These are phyloP conservation scores for Botryotinia calthae DNA, from an alignment of 2,329 filamentous ascomycete genomes.

Conservation along the genomic window DNA sequence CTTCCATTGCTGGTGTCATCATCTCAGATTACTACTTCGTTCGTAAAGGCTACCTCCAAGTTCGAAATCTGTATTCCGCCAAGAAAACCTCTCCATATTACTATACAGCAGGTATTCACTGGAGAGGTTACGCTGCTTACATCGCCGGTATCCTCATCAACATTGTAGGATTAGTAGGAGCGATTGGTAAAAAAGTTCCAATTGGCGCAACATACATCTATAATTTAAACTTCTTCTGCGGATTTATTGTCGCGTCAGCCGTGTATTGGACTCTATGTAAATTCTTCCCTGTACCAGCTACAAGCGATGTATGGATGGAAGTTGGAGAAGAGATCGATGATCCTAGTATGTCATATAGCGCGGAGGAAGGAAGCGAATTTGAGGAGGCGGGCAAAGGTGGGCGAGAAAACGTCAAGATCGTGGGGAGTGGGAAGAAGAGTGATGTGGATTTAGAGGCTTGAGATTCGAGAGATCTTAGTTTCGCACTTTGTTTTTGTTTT, in stretches of 20 bases:
- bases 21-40: slow-evolving; percentile 84
- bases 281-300: slow-evolving; percentile 70
- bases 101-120: slow-evolving; percentile 71
- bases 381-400: background rate
- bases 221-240: slow-evolving; percentile 85
- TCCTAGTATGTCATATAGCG: slow-evolving; percentile 31
- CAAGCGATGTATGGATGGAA: slow-evolving; percentile 75
- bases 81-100: slow-evolving; percentile 68
- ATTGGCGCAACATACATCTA: slow-evolving; percentile 81
- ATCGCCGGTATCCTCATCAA: slow-evolving; percentile 83
- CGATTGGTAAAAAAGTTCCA: slow-evolving; percentile 69
- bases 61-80: slow-evolving; percentile 76
- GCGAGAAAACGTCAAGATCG: background rate
- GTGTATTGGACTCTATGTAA: slow-evolving; percentile 71
- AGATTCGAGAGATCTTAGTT: background rate
- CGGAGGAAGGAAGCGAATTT: slow-evolving; percentile 27
- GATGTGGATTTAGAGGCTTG: slow-evolving; percentile 13
- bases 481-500: background rate
- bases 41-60: slow-evolving; percentile 74
- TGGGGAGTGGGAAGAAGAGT: slow-evolving; percentile 4
- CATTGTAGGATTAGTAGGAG: slow-evolving; percentile 85
- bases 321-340: slow-evolving; percentile 63
- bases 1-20: slow-evolving; percentile 89
- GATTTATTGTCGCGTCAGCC: slow-evolving; percentile 66
- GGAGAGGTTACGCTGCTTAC: slow-evolving; percentile 81